Evolutionary conservation across 1,139 yeast genomes (phyloP).

Genomic region (Wickerhamomyces sp.): DNA sequence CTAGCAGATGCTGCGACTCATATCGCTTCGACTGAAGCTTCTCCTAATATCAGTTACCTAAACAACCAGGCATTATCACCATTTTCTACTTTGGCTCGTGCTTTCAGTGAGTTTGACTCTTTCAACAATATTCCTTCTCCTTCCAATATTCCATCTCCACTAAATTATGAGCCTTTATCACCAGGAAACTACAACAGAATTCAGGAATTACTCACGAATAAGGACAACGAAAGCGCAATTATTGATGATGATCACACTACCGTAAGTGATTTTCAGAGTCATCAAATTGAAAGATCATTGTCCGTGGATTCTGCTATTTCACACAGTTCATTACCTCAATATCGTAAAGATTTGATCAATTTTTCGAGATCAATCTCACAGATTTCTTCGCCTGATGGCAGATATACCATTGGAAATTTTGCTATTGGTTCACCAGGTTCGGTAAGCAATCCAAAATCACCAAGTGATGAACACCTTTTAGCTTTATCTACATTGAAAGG

Average conservation of each 20-base stretch:
- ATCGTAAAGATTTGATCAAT: slow-evolving; percentile 16
- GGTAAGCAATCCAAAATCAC: slow-evolving; percentile 1
- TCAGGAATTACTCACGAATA: neutral
- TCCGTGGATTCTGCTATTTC: slow-evolving; percentile 18
- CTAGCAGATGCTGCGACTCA: neutral
- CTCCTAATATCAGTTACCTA: neutral
- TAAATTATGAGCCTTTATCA: slow-evolving; percentile 16
- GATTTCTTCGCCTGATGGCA: neutral
- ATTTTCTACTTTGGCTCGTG: slow-evolving; percentile 41
- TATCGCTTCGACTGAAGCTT: neutral
- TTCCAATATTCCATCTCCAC: slow-evolving; percentile 28
- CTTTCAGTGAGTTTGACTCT: slow-evolving; percentile 35
- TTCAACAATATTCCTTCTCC: too few relatives aligned
- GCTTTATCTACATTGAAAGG: slow-evolving; percentile 31
- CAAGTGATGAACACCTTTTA: neutral
- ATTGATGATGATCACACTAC: slow-evolving; percentile 5
- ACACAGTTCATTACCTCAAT: slow-evolving; percentile 16
- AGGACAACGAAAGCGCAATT: slow-evolving; percentile 7
- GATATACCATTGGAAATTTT: neutral
- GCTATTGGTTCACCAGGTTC: neutral
- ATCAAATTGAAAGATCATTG: slow-evolving; percentile 12
- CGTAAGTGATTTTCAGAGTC: too few relatives aligned
- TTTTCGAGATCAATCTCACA: slow-evolving; percentile 12
- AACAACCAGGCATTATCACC: slow-evolving; percentile 29
- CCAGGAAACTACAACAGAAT: neutral